Evolutionary conservation across 2,329 filamentous ascomycete species (phyloP).

Genomic region (Fonsecaea multimorphosa): DNA sequence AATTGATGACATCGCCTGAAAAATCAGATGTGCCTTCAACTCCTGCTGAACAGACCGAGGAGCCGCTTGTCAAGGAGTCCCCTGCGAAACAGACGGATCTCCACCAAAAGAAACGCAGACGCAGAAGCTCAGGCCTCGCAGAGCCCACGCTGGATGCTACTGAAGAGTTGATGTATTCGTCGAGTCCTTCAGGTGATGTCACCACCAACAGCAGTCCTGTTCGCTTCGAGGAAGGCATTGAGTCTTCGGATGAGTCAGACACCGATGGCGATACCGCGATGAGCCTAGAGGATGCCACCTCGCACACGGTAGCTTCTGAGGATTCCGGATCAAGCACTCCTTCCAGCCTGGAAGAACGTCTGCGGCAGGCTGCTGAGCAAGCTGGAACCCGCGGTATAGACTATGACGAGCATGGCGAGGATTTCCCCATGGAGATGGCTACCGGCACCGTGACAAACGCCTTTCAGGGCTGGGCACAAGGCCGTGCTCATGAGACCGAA

Average conservation of each 20-base stretch:
- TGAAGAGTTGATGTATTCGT: constrained; percentile 69
- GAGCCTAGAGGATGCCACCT: constrained; percentile 79
- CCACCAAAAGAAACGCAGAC: constrained; percentile 59
- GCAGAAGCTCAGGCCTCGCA: constrained; percentile 66
- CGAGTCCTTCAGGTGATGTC: constrained; percentile 64
- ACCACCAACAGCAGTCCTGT: constrained; percentile 47
- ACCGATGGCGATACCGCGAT: constrained; percentile 79
- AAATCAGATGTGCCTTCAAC: constrained; percentile 64
- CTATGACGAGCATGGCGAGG: constrained; percentile 66
- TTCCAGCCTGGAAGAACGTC: constrained; percentile 77
- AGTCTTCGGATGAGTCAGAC: constrained; percentile 57
- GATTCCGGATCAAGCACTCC: constrained; percentile 64
- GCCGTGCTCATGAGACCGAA: constrained; percentile 42
- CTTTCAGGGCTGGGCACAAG: constrained; percentile 55
- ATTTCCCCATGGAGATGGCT: constrained; percentile 81
- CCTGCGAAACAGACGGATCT: constrained; percentile 70
- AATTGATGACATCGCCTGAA: constrained; percentile 25
- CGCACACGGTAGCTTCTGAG: constrained; percentile 68
- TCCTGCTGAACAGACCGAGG: constrained; percentile 64
- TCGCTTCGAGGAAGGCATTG: constrained; percentile 57
- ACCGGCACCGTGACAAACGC: constrained; percentile 62
- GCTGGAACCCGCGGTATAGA: constrained; percentile 75
- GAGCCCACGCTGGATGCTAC: constrained; percentile 52
- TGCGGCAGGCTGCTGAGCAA: constrained; percentile 74
- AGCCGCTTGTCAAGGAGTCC: constrained; percentile 63